Evolutionary conservation across 805 yeast species (phyloP), one percentile per base, ranked within the genome.

Genomic region (Starmerella vitae): DNA sequence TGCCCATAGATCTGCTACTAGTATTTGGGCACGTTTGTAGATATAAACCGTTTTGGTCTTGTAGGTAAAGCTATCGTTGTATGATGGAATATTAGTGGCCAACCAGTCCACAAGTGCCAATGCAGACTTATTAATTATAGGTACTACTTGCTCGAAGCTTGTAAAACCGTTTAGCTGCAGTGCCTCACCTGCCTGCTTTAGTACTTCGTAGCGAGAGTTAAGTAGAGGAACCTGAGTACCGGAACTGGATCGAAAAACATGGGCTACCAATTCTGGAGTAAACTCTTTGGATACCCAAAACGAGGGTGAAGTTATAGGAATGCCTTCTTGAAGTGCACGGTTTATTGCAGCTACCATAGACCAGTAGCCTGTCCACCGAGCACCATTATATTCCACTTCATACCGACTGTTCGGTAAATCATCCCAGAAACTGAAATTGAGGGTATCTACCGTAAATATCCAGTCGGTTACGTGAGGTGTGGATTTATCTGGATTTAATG

Each of bases 341-440:
- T 65, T 60, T 14, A 65, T 50, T 10, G 65, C 64, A 1, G 69
- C 69, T 13, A 56, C 59, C 19, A 65, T 50, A 36, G 67, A 62
- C 69, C 69, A 64, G 49, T 65, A 65, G 9, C 69, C 69, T 1
- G 70, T 65, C 51, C 62, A 65, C 20, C 20, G 28, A 15, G 44
- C 28, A 15, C 56, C 62, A 3, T 56, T 41, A 46, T 56, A 65
- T 10, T 42, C 41, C 8, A 65, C 62, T 5, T 64, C 44, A 43
- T 43, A 65, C 15, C 66, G 42, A 7, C 14, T n/a, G 7, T 27
- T n/a, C 34, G 60, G 62, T 3, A 43, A 46, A 28, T 61, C 63
- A 15, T 65, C 58, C 69, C 69, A 65, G 47, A 65, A 65, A 27
- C 65, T 58, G 50, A 65, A 65, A 38, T 65, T 65, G 29, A 65